Conservation (phyloP, 257 asterid species). For the Nicotiana tabacum region DNA sequence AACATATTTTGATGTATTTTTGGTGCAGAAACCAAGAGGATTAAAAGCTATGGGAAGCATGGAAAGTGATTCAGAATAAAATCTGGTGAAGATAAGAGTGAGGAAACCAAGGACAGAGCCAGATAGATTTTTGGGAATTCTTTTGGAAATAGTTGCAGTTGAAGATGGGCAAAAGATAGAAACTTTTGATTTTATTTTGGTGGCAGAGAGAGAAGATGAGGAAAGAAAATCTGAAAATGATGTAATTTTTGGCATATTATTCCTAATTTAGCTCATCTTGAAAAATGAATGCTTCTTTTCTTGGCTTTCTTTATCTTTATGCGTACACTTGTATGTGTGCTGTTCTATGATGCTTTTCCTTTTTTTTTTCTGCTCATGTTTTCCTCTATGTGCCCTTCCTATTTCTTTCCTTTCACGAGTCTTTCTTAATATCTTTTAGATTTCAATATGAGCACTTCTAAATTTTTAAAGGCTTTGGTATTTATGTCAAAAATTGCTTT, state of each 20-base stretch:
- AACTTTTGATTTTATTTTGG: neutral
- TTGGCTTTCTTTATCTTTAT: neutral
- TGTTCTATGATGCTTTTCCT: neutral
- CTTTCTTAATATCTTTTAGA: neutral
- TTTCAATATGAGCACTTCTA: neutral
- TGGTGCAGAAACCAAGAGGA: constrained; percentile 38
- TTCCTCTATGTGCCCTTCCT: neutral
- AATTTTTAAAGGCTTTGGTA: neutral
- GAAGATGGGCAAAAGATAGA: neutral
- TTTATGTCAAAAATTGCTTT: neutral
- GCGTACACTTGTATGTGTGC: neutral
- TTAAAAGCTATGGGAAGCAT: constrained; percentile 39
- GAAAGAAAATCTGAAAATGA: neutral
- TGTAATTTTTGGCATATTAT: neutral
- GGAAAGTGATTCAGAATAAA: constrained; percentile 39
- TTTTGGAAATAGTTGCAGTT: neutral
- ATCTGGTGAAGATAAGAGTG: neutral
- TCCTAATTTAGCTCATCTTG: neutral
- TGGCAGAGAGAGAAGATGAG: neutral
- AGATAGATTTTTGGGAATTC: neutral
- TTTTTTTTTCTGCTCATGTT: neutral
- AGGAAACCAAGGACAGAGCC: neutral
- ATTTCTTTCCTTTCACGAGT: neutral
- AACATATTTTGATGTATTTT: neutral
- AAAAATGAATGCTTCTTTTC: neutral